A percentile compares a stretch with the other conserved stretches of the same genome.
phyloP scores from a whole-genome alignment of 805 yeast genomes.

The Yarrowia alimentaria region DNA sequence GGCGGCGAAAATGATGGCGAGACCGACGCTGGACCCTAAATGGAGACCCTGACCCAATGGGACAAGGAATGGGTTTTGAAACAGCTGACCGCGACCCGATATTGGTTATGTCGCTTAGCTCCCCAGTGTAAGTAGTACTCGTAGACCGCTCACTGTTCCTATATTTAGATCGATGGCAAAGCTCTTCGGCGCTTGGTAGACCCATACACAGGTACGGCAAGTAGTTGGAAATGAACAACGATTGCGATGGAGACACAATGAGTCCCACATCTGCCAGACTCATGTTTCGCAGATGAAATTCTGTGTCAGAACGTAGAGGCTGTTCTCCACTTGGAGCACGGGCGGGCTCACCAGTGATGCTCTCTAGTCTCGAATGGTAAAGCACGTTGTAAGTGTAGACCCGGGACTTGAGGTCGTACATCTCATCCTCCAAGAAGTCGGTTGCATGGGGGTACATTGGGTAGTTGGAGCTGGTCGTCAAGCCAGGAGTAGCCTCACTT shows the following conservation, averaged over 20 bases:
- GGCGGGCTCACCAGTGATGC: slow-evolving; percentile 3
- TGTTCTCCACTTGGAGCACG: slow-evolving; percentile 1
- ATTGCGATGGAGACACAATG: neutral
- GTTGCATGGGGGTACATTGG: slow-evolving; percentile 15
- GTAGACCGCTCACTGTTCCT: too few species aligned
- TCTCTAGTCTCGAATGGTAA: slow-evolving; percentile 5
- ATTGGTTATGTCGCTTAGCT: slow-evolving; percentile 18
- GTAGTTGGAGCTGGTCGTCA: neutral
- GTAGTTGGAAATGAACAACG: slow-evolving; percentile 2
- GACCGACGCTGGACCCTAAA: slow-evolving; percentile 12
- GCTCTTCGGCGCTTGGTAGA: neutral
- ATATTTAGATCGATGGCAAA: too few species aligned
- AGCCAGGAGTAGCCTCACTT: slow-evolving; percentile 6
- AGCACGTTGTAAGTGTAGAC: slow-evolving; percentile 24
- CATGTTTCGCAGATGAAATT: slow-evolving; percentile 18
- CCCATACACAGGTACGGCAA: slow-evolving; percentile 16
- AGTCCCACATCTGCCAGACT: slow-evolving; percentile 8
- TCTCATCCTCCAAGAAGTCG: slow-evolving; percentile 32
- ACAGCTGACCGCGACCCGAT: too few species aligned
- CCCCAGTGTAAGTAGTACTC: too few species aligned
- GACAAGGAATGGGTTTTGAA: too few species aligned
- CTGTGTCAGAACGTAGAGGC: slow-evolving; percentile 9
- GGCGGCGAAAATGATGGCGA: slow-evolving; percentile 13
- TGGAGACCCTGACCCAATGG: slow-evolving; percentile 9
- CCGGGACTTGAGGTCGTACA: slow-evolving; percentile 20